phyloP scores from a whole-genome alignment of 1,284 basidiomycete species.

The Phaffia rhodozyma region DNA sequence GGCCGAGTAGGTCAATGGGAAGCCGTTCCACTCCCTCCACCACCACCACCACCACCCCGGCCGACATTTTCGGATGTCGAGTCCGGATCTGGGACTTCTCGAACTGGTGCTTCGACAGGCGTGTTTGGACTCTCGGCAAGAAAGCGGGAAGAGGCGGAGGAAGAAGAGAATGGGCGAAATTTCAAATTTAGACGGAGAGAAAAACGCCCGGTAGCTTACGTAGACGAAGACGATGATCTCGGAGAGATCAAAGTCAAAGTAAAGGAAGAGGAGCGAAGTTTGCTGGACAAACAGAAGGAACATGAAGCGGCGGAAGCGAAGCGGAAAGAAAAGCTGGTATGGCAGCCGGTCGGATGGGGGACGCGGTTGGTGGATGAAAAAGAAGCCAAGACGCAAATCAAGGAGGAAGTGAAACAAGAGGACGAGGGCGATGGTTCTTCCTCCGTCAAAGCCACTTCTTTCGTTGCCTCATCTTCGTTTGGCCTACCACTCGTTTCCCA shows the following conservation, averaged over 20 bases:
- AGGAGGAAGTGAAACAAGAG: conserved; percentile 11
- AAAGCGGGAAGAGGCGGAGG: conserved; percentile 22
- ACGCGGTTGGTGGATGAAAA: conserved; percentile 23
- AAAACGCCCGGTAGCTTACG: conserved; percentile 21
- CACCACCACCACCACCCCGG: conserved; percentile 24
- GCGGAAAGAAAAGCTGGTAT: conserved; percentile 22
- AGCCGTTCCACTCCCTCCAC: conserved; percentile 43
- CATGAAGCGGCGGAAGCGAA: conserved; percentile 10
- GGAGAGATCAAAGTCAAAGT: conserved; percentile 26
- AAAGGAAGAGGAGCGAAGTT: conserved; percentile 24
- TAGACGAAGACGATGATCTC: conserved; percentile 19
- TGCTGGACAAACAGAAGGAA: conserved; percentile 8
- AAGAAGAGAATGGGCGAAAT: conserved; percentile 25
- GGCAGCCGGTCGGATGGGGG: conserved; percentile 18
- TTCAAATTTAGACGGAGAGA: conserved; percentile 25
- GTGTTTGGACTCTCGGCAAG: background rate
- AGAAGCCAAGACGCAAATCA: background rate
- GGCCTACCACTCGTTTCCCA: background rate
- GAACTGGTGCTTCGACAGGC: background rate
- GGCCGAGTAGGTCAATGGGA: conserved; percentile 79
- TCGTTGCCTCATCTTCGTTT: background rate
- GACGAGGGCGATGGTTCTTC: conserved; percentile 1
- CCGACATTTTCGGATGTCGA: conserved; percentile 18
- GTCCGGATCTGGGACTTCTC: background rate
- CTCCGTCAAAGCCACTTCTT: background rate